phyloP scores from a whole-genome alignment of 2,329 filamentous ascomycete genomes.

The Stachybotrys chartarum region DNA sequence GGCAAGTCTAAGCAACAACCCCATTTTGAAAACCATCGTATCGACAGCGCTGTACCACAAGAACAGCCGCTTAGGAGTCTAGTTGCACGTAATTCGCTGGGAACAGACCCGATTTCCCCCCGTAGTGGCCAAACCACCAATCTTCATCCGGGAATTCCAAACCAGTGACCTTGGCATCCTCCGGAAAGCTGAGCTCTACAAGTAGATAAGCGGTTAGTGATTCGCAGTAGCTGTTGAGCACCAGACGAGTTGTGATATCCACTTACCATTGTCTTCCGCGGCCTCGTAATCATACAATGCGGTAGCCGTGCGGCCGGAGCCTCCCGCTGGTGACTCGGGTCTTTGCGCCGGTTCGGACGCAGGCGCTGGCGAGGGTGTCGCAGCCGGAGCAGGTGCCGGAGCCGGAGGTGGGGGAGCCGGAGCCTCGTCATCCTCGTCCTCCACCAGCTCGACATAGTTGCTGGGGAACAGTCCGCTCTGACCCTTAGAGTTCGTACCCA shows the following conservation, averaged over 20 bases:
- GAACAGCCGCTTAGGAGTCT: slow-evolving; percentile 22
- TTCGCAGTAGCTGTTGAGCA: neutral
- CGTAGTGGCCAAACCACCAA: slow-evolving; percentile 92
- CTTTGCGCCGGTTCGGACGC: slow-evolving; percentile 22
- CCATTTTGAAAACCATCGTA: too few relatives aligned
- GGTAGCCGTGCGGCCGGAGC: slow-evolving; percentile 60
- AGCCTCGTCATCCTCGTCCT: slow-evolving; percentile 46
- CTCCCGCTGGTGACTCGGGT: slow-evolving; percentile 15
- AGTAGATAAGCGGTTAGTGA: slow-evolving; percentile 13
- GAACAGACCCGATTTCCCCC: slow-evolving; percentile 78
- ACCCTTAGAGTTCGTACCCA: slow-evolving; percentile 79
- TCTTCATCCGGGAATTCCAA: slow-evolving; percentile 97
- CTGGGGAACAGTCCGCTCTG: slow-evolving; percentile 90
- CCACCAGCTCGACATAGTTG: slow-evolving; percentile 89
- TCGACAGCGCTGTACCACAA: neutral
- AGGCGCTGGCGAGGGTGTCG: slow-evolving; percentile 14
- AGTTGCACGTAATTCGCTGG: slow-evolving; percentile 64
- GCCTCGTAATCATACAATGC: slow-evolving; percentile 96
- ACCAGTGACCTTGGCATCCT: slow-evolving; percentile 73
- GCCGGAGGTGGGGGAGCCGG: slow-evolving; percentile 20
- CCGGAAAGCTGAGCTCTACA: slow-evolving; percentile 71
- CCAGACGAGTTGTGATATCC: neutral
- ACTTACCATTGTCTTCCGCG: slow-evolving; percentile 79
- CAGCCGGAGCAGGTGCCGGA: slow-evolving; percentile 21
- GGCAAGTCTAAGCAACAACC: too few relatives aligned